A percentile compares a stretch with the other conserved stretches of the same genome.
phyloP scores from a whole-genome alignment of 2,329 filamentous ascomycete species.

The Penicillium sp. region DNA sequence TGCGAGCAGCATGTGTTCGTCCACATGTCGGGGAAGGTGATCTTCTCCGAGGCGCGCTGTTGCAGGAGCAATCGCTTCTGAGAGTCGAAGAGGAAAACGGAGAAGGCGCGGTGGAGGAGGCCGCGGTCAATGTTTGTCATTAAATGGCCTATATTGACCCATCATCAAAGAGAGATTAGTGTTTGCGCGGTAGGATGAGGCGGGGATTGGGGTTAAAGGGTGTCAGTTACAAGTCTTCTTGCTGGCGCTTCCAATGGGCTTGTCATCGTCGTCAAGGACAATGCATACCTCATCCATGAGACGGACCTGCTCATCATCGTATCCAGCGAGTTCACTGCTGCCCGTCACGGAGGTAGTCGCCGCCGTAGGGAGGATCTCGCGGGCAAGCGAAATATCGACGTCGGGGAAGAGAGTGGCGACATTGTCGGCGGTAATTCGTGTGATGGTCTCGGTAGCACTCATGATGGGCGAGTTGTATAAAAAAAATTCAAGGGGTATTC shows the following conservation, averaged over 20 bases:
- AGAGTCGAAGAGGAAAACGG: constrained; percentile 95
- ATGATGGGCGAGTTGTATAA: constrained; percentile 27
- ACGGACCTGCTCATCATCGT: constrained; percentile 96
- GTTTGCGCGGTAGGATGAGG: background rate
- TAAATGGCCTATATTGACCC: constrained; percentile 72
- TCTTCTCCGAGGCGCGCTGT: constrained; percentile 94
- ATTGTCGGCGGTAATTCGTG: constrained; percentile 79
- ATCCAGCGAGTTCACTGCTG: constrained; percentile 76
- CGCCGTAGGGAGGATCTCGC: constrained; percentile 53
- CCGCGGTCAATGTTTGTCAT: constrained; percentile 99
- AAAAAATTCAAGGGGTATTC: background rate
- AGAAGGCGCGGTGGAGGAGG: constrained; percentile 95
- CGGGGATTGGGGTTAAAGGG: background rate
- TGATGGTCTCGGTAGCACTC: constrained; percentile 56
- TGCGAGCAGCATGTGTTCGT: constrained; percentile 99
- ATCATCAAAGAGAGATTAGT: background rate
- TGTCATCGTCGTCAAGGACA: constrained; percentile 88
- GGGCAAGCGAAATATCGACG: constrained; percentile 65
- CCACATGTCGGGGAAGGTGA: constrained; percentile 99
- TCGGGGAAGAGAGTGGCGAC: constrained; percentile 90
- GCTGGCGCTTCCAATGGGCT: constrained; percentile 92
- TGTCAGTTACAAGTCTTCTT: constrained; percentile 83
- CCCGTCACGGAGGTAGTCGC: constrained; percentile 37
- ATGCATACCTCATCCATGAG: constrained; percentile 99
- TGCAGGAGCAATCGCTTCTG: constrained; percentile 92